Evolutionary conservation across 2,329 filamentous ascomycete species (phyloP), one percentile per base, ranked within the genome.

Genomic region (Leptographium radiaticola): DNA sequence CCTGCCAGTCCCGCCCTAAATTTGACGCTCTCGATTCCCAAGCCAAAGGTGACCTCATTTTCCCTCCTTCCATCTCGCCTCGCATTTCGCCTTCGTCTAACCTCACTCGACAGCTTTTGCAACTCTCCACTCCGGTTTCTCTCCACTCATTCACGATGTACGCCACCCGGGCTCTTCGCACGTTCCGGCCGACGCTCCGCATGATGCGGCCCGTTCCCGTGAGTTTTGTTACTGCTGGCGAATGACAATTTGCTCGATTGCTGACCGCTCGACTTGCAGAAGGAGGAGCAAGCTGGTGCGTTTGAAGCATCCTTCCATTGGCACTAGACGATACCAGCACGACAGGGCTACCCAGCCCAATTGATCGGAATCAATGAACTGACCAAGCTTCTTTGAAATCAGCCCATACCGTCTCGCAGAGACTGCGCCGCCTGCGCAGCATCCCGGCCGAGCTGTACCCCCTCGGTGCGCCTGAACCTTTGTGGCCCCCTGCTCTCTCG

Each of bases 381-480:
- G 15, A 52, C 40, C 20, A 30, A 43, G 49, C 12, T 6, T 45
- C 9, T 18, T 11, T 18, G 13, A 25, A 31, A 16, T 40, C 63
- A 98, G 93, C 89, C 69, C 93, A 97, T 76, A 96, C 91, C 65
- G 83, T 97, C 72, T 95, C 91, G 62, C 93, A 97, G 77, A 88
- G 91, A 69, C 78, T 98, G 65, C 87, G 90, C 69, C 85, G 83
- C 68, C 78, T 96, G 67, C 90, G 86, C 80, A 83, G 84, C 74
- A 86, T 97, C 67, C 93, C 93, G 62, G 83, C 89, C 63, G 93
- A 98, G 79, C 79, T 98, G 80, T 82, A 90, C 63, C 93, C 93
- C 66, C 85, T 98, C 64, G 90, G 90, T 95, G 84, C 70, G 81
- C 74, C 2, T 2, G 4, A 7, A 18, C 30, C 15, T 13, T 25